Evolutionary conservation across 805 yeast species (phyloP).

Genomic region (Metschnikowia sp.): DNA sequence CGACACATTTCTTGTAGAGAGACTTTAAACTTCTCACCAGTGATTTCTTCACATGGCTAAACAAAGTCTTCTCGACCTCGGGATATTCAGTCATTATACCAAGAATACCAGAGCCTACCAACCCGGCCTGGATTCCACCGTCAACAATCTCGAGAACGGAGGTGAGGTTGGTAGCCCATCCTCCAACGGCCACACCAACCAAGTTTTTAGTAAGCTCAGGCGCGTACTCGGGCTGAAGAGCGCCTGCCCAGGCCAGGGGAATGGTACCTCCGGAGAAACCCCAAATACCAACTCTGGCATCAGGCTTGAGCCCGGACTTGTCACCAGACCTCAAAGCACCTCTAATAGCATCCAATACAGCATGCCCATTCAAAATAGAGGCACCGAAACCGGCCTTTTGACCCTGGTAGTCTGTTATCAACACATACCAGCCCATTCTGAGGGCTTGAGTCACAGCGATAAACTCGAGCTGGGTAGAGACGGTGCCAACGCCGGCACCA

Average conservation of each 20-base stretch:
- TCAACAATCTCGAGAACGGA: constrained; percentile 23
- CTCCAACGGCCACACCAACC: constrained; percentile 37
- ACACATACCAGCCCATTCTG: constrained; percentile 31
- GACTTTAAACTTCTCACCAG: not conserved
- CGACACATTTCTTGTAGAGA: constrained; percentile 6
- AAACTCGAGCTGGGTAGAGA: too few species aligned
- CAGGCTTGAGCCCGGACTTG: constrained; percentile 18
- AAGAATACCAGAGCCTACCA: constrained; percentile 26
- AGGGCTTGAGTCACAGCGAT: too few species aligned
- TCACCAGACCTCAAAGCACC: constrained; percentile 22
- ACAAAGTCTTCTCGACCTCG: constrained; percentile 9
- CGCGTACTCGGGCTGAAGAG: constrained; percentile 35
- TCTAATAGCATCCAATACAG: too few species aligned
- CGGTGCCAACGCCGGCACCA: too few species aligned
- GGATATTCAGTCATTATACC: constrained; percentile 35
- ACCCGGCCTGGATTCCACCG: constrained; percentile 28
- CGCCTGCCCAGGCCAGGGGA: constrained; percentile 38
- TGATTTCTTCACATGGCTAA: not conserved
- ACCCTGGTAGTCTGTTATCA: constrained; percentile 36
- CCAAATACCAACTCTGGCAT: constrained; percentile 26
- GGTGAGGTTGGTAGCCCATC: too few species aligned
- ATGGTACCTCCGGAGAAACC: constrained; percentile 41
- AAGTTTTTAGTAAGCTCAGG: constrained; percentile 24
- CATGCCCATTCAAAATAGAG: too few species aligned
- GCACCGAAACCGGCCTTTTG: constrained; percentile 29